phyloP scores from a whole-genome alignment of 2,329 filamentous ascomycete genomes.

The Colletotrichum tamarilloi region DNA sequence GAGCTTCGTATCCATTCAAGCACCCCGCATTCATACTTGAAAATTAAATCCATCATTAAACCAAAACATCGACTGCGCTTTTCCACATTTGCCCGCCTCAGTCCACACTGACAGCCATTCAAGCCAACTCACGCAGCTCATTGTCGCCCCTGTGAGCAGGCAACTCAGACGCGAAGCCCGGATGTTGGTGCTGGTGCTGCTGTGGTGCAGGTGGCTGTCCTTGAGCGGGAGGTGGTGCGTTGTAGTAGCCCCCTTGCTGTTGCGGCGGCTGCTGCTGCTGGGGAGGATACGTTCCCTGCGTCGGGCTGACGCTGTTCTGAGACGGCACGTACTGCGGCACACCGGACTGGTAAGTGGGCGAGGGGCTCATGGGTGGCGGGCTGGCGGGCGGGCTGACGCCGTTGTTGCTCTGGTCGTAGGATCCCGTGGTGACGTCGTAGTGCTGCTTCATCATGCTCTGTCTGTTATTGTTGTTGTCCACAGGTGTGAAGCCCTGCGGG shows the following conservation, averaged over 20 bases:
- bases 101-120: neutral
- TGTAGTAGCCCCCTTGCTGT: conserved; percentile 9
- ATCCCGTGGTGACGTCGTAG: conserved; percentile 25
- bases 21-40: neutral
- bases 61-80: neutral
- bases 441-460: conserved; percentile 39
- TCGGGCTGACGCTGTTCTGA: conserved; percentile 10
- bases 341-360: conserved; percentile 30
- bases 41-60: neutral
- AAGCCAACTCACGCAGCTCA: conserved; percentile 47
- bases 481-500: conserved; percentile 30
- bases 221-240: neutral
- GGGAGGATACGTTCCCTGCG: conserved; percentile 3
- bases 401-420: conserved; percentile 32
- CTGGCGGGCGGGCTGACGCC: conserved; percentile 37
- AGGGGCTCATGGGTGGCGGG: conserved; percentile 36
- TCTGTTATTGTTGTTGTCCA: conserved; percentile 36
- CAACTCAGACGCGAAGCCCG: conserved; percentile 42
- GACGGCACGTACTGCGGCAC: conserved; percentile 10
- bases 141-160: conserved; percentile 43
- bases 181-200: conserved; percentile 21
- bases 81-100: neutral
- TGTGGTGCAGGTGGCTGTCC: conserved; percentile 6
- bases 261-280: conserved; percentile 12
- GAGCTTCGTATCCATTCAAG: neutral